These are phyloP conservation scores for Globisporangium uncinulatum DNA, from an alignment of 352 stramenopile species.

Conservation along the genomic window DNA sequence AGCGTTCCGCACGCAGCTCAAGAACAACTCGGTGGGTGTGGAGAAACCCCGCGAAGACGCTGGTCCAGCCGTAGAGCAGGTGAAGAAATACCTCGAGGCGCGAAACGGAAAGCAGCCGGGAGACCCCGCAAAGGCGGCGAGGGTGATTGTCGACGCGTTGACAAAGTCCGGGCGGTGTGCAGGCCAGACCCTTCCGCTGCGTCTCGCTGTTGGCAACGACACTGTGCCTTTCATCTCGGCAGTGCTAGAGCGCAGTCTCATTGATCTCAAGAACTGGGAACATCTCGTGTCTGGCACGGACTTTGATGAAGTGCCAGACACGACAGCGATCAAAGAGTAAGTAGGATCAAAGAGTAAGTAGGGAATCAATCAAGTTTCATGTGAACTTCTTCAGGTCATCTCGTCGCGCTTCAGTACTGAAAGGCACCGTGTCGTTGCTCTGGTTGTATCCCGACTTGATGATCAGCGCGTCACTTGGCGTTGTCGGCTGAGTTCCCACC, in stretches of 20 bases:
- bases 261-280: not conserved
- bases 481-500: no score
- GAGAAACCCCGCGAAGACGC: constrained; percentile 23
- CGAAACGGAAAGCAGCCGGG: constrained; percentile 30
- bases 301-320: not conserved
- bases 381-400: no score
- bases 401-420: no score
- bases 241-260: not conserved
- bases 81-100: constrained; percentile 19
- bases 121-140: constrained; percentile 21
- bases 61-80: constrained; percentile 16
- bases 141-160: constrained; percentile 27
- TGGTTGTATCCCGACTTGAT: no score
- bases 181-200: constrained; percentile 23
- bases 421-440: no score
- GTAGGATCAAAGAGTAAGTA: not conserved
- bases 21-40: constrained; percentile 17
- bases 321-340: not conserved
- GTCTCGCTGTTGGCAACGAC: constrained; percentile 23
- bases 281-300: constrained; percentile 1
- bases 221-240: constrained; percentile 4
- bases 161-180: constrained; percentile 31
- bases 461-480: no score
- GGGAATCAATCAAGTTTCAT: no score
- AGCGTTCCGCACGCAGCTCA: constrained; percentile 29